Base-by-base conservation (phyloP, 176 grass and related monocot species). In the Melocanna baccifera region DNA sequence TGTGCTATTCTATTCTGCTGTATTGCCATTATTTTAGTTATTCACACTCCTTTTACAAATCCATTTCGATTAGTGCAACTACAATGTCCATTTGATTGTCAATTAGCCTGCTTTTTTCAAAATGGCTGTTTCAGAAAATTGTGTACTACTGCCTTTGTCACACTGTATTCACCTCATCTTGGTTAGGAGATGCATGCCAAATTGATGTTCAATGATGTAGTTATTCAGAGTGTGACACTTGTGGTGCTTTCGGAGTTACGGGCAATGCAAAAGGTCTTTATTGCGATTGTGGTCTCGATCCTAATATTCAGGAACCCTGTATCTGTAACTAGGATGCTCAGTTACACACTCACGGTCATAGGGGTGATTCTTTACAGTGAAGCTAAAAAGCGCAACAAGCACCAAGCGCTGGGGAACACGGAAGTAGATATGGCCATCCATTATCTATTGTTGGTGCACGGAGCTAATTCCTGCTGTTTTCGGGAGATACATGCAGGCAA, bases 201-300 rank as follows among this genome's bases (percentile, higher is more conserved):
- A 55, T 26, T 22, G n/a, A 75, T 66, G 30, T 12, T 39, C 14
- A 5, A n/a, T n/a, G n/a, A 11, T 9, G 18, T 5, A 29, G 55
- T 40, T 28, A 15, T 77, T 20, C 37, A 72, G 80, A 61, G 52
- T 40, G 19, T 71, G 23, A 55, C 32, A 39, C 6, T 15, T 25
- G 2, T n/a, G 29, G 4, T 62, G 61, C 36, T 79, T 78, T 89
- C 41, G 83, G 86, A 86, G 90, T 96, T 47, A 84, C 93, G 3
- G 93, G 93, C 37, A 96, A 96, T 80, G 93, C 93, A 8, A 96
- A 96, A 80, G 93, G 91, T 41, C n/a, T 91, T 91, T 26, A 88
- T 96, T 25, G 93, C 93, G 71, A 91, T 92, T 51, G 91, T 92
- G 2, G 83, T 93, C 15, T 96, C 93, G 3, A 92, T 96, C 56